A percentile compares a stretch with the other conserved stretches of the same genome.
Conservation (phyloP, 2,329 filamentous ascomycete genomes). For the Zasmidium angulare region DNA sequence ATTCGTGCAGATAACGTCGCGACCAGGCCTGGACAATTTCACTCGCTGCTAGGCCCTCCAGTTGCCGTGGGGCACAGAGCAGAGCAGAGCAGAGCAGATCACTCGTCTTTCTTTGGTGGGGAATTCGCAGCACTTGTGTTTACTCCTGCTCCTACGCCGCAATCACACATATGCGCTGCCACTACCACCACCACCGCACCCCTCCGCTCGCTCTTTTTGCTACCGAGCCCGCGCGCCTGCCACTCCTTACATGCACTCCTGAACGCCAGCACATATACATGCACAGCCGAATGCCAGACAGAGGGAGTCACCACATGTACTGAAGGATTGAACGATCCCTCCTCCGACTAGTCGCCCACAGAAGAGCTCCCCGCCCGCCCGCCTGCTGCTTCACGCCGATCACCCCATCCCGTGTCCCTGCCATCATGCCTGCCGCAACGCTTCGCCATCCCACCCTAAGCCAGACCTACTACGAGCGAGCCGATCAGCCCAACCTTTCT, state of each 20-base stretch:
- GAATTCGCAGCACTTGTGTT: background rate
- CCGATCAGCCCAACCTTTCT: slow-evolving; percentile 42
- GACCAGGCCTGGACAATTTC: too few relatives aligned
- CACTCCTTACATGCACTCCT: background rate
- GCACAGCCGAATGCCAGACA: background rate
- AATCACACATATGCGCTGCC: background rate
- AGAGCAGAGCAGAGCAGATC: too few relatives aligned
- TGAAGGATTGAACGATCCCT: background rate
- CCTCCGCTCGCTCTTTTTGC: background rate
- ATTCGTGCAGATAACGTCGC: too few relatives aligned
- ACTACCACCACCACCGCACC: background rate
- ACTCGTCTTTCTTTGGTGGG: background rate
- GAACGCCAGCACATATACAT: background rate
- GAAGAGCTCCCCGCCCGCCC: too few relatives aligned
- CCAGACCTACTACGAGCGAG: slow-evolving; percentile 47
- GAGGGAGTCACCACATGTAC: background rate
- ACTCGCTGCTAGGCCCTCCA: background rate
- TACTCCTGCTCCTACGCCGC: background rate
- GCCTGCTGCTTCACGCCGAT: too few relatives aligned
- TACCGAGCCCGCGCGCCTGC: background rate
- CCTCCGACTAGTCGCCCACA: background rate
- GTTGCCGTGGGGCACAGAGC: background rate
- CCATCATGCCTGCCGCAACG: slow-evolving; percentile 15
- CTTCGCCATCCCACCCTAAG: slow-evolving; percentile 41
- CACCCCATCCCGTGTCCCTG: background rate